These are phyloP conservation scores for Inonotus obliquus DNA, from an alignment of 1,284 basidiomycete genomes.

Conservation along the genomic window DNA sequence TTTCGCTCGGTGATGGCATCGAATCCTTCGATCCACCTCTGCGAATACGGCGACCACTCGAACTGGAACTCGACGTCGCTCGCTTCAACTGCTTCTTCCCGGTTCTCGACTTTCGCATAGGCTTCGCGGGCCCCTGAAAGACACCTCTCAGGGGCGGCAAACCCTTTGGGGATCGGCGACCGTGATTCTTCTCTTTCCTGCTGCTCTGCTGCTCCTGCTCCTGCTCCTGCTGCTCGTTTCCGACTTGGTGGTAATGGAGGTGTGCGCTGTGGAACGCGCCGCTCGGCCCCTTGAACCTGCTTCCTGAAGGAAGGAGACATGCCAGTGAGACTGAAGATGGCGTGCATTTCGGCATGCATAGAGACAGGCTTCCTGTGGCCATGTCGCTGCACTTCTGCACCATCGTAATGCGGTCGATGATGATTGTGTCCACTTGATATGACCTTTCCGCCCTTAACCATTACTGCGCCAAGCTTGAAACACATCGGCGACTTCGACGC, in stretches of 20 bases:
- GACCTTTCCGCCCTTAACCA: slow-evolving; percentile 56
- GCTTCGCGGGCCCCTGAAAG: slow-evolving; percentile 22
- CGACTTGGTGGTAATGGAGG: slow-evolving; percentile 24
- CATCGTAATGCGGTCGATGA: slow-evolving; percentile 50
- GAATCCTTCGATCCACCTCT: slow-evolving; percentile 6
- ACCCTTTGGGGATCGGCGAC: slow-evolving; percentile 22
- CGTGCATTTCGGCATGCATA: slow-evolving; percentile 62
- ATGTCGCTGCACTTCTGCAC: slow-evolving; percentile 36
- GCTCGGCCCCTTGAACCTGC: slow-evolving; percentile 43
- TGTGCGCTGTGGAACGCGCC: slow-evolving; percentile 29
- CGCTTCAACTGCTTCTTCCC: slow-evolving; percentile 15
- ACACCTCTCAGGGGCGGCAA: slow-evolving; percentile 22
- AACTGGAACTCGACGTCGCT: background rate
- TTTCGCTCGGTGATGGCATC: slow-evolving; percentile 11
- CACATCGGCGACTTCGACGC: slow-evolving; percentile 51
- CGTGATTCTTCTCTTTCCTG: slow-evolving; percentile 19
- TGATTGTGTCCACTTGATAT: slow-evolving; percentile 52
- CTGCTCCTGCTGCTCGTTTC: slow-evolving; percentile 21
- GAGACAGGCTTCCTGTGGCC: slow-evolving; percentile 47
- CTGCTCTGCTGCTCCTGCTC: slow-evolving; percentile 20
- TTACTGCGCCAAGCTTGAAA: slow-evolving; percentile 50
- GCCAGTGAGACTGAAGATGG: slow-evolving; percentile 49
- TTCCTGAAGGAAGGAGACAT: slow-evolving; percentile 50
- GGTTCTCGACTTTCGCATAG: slow-evolving; percentile 16
- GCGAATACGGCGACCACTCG: background rate